Percentiles rank a stretch among this genome's conserved stretches.
Conservation (phyloP, 805 yeast genomes). For the Candida bentonensis region DNA sequence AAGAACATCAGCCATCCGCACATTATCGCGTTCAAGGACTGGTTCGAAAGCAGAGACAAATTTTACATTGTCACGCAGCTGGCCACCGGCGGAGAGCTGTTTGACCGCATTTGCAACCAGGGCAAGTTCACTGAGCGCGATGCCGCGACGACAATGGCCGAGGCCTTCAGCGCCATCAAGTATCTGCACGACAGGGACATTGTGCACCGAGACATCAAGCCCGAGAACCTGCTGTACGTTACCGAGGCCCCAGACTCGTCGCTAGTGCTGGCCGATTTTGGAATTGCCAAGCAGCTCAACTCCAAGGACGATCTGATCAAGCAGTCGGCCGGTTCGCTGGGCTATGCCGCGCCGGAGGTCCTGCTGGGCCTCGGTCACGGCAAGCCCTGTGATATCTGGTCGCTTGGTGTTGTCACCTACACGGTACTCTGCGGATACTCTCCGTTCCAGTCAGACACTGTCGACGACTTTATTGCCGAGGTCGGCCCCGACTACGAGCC, state of each 20-base stretch:
- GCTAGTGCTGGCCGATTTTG: constrained; percentile 87
- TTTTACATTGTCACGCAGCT: constrained; percentile 87
- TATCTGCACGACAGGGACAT: constrained; percentile 66
- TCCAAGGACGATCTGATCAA: constrained; percentile 46
- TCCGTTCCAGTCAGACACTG: constrained; percentile 78
- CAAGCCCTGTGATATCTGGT: constrained; percentile 93
- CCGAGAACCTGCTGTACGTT: constrained; percentile 77
- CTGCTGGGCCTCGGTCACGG: constrained; percentile 76
- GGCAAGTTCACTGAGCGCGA: constrained; percentile 85
- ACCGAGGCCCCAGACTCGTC: constrained; percentile 47
- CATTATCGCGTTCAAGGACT: constrained; percentile 79
- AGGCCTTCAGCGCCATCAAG: constrained; percentile 61
- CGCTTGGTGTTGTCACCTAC: constrained; percentile 83
- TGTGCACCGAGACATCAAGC: constrained; percentile 90
- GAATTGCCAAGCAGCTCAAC: constrained; percentile 71
- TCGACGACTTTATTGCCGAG: constrained; percentile 67
- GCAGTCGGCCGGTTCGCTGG: constrained; percentile 80
- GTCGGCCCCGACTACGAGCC: constrained; percentile 61
- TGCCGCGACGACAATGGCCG: constrained; percentile 62
- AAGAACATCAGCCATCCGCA: constrained; percentile 64
- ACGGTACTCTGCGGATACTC: constrained; percentile 85
- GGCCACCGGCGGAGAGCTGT: constrained; percentile 93
- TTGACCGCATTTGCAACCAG: constrained; percentile 66
- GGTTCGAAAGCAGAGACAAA: constrained; percentile 89
- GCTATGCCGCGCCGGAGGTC: constrained; percentile 96